Conservation (phyloP, 2,329 filamentous ascomycete species). For the Blumeriella jaapii region DNA sequence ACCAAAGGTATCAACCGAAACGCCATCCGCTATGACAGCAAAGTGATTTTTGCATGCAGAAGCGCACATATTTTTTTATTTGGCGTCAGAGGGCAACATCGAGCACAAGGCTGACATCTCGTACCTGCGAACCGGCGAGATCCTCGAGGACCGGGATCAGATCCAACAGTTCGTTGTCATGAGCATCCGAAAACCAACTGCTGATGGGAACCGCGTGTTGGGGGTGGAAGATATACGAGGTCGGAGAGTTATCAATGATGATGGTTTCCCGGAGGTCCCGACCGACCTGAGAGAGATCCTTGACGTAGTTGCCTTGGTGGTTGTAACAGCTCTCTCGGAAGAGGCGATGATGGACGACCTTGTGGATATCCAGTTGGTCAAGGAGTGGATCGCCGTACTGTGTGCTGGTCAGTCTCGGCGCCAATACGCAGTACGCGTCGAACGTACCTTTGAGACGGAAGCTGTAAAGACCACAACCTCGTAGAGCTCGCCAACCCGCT, state of each 20-base stretch:
- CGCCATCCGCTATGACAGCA: conserved; percentile 30
- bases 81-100: conserved; percentile 65
- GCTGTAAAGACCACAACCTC: conserved; percentile 98
- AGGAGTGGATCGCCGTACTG: conserved; percentile 93
- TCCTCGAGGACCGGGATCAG: conserved; percentile 97
- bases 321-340: conserved; percentile 99
- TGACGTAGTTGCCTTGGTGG: conserved; percentile 98
- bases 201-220: conserved; percentile 98
- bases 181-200: conserved; percentile 99
- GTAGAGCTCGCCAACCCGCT: conserved; percentile 91
- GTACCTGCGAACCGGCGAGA: conserved; percentile 75
- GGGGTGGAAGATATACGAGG: conserved; percentile 98
- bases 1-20: conserved; percentile 29
- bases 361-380: conserved; percentile 94
- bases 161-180: conserved; percentile 96
- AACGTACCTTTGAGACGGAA: conserved; percentile 82
- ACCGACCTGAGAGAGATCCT: conserved; percentile 94
- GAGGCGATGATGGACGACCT: conserved; percentile 87
- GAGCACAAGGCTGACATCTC: conserved; percentile 93
- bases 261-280: conserved; percentile 95
- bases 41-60: conserved; percentile 25
- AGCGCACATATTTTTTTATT: conserved; percentile 19
- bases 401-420: conserved; percentile 9
- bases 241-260: conserved; percentile 98
- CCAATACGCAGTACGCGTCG: neutral